Evolutionary conservation across 2,329 filamentous ascomycete species (phyloP).

Genomic region (Bipolaris cookei): DNA sequence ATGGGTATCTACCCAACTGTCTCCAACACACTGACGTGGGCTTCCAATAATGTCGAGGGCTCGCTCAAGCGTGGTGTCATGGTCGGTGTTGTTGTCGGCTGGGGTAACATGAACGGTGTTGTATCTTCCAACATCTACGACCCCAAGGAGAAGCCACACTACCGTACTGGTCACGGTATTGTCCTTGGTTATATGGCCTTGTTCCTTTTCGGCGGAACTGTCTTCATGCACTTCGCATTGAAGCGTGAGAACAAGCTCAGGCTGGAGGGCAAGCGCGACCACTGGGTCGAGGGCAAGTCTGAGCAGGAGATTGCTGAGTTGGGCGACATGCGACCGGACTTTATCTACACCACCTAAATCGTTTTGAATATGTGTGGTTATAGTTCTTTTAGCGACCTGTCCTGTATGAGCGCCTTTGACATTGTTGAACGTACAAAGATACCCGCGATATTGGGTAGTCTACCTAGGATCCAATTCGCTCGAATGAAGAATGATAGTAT

Average conservation of each 20-base stretch:
- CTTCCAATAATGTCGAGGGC: conserved; percentile 88
- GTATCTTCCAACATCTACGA: conserved; percentile 82
- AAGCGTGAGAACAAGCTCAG: conserved; percentile 72
- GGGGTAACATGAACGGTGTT: conserved; percentile 91
- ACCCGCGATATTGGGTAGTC: not conserved
- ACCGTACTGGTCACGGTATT: conserved; percentile 74
- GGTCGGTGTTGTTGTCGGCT: conserved; percentile 84
- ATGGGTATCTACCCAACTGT: conserved; percentile 89
- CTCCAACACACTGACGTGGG: conserved; percentile 85
- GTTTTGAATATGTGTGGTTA: not conserved
- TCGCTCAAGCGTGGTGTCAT: conserved; percentile 91
- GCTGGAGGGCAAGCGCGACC: conserved; percentile 67
- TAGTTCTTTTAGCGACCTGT: not conserved
- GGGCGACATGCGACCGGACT: conserved; percentile 73
- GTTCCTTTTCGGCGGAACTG: conserved; percentile 73
- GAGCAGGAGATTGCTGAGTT: conserved; percentile 67
- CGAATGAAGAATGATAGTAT: not conserved
- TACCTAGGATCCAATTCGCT: not conserved
- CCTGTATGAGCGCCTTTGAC: not conserved
- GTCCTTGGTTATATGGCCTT: conserved; percentile 76
- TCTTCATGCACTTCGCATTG: conserved; percentile 69
- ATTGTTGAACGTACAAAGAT: not conserved
- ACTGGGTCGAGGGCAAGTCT: conserved; percentile 69
- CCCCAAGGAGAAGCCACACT: conserved; percentile 66
- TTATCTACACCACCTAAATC: conserved; percentile 68